phyloP scores from a whole-genome alignment of 768 basidiomycete genomes.

The Rhodotorula graminis region DNA sequence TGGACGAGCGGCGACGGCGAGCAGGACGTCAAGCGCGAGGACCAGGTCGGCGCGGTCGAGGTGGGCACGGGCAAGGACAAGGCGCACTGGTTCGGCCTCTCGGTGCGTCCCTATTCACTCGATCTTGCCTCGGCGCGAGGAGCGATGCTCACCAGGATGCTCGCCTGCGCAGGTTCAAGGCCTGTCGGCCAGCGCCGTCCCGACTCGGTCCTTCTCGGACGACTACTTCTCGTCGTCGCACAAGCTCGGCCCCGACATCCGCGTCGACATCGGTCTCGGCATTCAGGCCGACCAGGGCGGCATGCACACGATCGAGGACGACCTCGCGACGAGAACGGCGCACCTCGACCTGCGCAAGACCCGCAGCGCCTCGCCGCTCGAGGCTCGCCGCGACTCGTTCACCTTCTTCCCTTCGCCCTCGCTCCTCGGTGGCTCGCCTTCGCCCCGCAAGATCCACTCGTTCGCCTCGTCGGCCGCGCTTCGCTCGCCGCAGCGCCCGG shows the following conservation, averaged over 20 bases:
- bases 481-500: constrained; percentile 5
- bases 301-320: too few relatives aligned
- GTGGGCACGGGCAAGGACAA: neutral
- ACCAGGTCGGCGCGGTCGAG: neutral
- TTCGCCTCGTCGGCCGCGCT: constrained; percentile 9
- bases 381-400: constrained; percentile 24
- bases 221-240: constrained; percentile 15
- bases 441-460: neutral
- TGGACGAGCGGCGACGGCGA: neutral
- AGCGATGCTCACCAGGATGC: too few relatives aligned
- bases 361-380: neutral
- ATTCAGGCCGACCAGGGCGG: neutral
- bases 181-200: constrained; percentile 2
- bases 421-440: neutral
- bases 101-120: too few relatives aligned
- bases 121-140: too few relatives aligned
- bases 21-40: neutral
- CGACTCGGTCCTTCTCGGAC: constrained; percentile 18
- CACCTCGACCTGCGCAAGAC: neutral
- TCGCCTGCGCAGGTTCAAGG: neutral
- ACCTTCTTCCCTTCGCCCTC: constrained; percentile 19
- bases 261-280: neutral
- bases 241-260: neutral
- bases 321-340: neutral
- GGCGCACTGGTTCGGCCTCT: neutral